These are phyloP conservation scores for Berberis thunbergii DNA, from an alignment of 164 flowering plant species.

Conservation along the genomic window DNA sequence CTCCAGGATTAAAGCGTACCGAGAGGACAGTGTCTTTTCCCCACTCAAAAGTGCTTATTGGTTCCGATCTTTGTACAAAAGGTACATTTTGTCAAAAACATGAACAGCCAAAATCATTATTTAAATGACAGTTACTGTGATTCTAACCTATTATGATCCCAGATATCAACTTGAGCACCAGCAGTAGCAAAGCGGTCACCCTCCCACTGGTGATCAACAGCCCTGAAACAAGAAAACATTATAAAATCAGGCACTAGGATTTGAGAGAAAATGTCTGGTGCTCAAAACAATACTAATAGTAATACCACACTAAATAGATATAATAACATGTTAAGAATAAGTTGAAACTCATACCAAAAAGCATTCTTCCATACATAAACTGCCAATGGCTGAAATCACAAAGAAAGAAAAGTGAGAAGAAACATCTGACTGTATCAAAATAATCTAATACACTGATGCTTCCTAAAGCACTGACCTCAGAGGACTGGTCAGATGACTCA, in stretches of 20 bases:
- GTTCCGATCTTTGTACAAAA: constrained; percentile 61
- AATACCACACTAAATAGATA: neutral
- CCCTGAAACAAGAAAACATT: constrained; percentile 31
- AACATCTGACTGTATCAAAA: neutral
- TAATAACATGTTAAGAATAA: neutral
- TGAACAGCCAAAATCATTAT: neutral
- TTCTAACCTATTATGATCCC: constrained; percentile 87
- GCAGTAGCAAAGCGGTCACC: constrained; percentile 87
- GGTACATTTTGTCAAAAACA: constrained; percentile 6
- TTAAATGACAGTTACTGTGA: neutral
- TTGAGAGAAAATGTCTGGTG: neutral
- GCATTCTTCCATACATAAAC: constrained; percentile 72
- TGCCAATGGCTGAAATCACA: constrained; percentile 53
- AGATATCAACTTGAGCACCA: constrained; percentile 90
- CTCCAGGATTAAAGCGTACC: constrained; percentile 87
- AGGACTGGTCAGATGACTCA: constrained; percentile 27
- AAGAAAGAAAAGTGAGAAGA: neutral
- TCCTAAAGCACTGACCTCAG: constrained; percentile 33
- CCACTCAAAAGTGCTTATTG: constrained; percentile 73
- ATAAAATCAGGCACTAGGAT: neutral
- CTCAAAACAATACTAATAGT: neutral
- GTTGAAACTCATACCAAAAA: constrained; percentile 46
- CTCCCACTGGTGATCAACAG: constrained; percentile 86
- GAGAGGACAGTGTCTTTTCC: constrained; percentile 68
- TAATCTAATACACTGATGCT: neutral